Evolutionary conservation across 345 rosid species (phyloP).

Genomic region (Chamaenerion angustifolium): DNA sequence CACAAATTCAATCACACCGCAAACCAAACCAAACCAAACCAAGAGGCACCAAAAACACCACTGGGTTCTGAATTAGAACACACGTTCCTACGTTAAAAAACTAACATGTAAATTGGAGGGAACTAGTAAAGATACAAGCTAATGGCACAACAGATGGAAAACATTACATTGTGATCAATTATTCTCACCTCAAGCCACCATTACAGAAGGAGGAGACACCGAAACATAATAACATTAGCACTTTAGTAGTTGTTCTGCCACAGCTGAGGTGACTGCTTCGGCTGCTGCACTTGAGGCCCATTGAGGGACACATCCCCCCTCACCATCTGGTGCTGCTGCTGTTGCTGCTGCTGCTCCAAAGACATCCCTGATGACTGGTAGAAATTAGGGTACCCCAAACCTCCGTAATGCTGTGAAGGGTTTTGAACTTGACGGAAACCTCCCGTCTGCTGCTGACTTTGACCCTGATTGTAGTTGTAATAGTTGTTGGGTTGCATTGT

Average conservation of each 20-base stretch:
- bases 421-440: constrained; percentile 85
- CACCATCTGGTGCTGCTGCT: constrained; percentile 66
- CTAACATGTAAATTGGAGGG: too few relatives aligned
- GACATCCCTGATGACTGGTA: constrained; percentile 74
- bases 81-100: too few relatives aligned
- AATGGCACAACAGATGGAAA: too few relatives aligned
- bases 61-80: too few relatives aligned
- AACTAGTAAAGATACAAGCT: too few relatives aligned
- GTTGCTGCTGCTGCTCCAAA: constrained; percentile 41
- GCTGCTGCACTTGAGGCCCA: constrained; percentile 61
- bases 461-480: constrained; percentile 70
- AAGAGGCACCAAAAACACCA: too few relatives aligned
- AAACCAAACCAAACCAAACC: too few relatives aligned
- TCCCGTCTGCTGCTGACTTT: constrained; percentile 74
- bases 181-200: too few relatives aligned
- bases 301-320: constrained; percentile 44
- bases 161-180: too few relatives aligned
- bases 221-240: not conserved
- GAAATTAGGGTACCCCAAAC: constrained; percentile 69
- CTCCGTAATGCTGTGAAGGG: constrained; percentile 67
- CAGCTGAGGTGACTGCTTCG: constrained; percentile 78
- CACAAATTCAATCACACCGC: too few relatives aligned
- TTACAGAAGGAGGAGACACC: too few relatives aligned
- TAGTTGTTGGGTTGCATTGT: constrained; percentile 67
- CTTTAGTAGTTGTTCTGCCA: constrained; percentile 91